Evolutionary conservation across 2,329 filamentous ascomycete genomes (phyloP), one percentile per base, ranked within the genome.

Genomic region (Microdochium paspali): DNA sequence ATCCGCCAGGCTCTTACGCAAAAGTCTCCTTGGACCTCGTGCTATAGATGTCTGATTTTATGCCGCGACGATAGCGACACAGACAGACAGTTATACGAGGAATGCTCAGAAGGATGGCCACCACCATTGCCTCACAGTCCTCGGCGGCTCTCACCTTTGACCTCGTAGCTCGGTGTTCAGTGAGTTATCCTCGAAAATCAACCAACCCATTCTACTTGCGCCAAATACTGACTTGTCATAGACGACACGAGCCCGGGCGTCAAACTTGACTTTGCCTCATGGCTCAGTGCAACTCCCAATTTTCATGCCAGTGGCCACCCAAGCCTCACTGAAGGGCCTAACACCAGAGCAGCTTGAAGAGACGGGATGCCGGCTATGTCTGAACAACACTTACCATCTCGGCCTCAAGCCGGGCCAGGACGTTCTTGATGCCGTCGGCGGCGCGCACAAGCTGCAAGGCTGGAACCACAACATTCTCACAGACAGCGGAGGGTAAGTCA

Each of bases 221-320:
- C 45, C 39, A 44, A 45, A 46, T 32, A 42, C 44, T 44, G 42
- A 24, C 52, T 56, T 43, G 18, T 47, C 42, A 48, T 54, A 97
- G 91, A 94, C 90, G 44, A 97, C 91, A 10, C 89, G 91, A 74
- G 93, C 93, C 24, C 86, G 93, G 56, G 93, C 93, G 45, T 93
- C 93, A 46, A 82, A 81, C 50, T 76, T 98, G 47, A 85, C 84
- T 44, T 82, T 98, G 24, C 91, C 93, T 45, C 94, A 98, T 80
- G 93, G 93, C 49, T 77, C 85, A 1, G 90, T 98, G 24, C 80
- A 86, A 58, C 79, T 97, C 25, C 93, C 94, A 7, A 82, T 97
- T 49, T 98, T 98, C 67, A 98, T 98, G 93, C 93, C 93, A 15
- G 93, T 98, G 40, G 93, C 93, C 25, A 98, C 93, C 1, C 93